Percentiles rank a stretch among this genome's conserved stretches.
Conservation (phyloP, 108 stramenopile genomes). For the Fistulifera solaris region DNA sequence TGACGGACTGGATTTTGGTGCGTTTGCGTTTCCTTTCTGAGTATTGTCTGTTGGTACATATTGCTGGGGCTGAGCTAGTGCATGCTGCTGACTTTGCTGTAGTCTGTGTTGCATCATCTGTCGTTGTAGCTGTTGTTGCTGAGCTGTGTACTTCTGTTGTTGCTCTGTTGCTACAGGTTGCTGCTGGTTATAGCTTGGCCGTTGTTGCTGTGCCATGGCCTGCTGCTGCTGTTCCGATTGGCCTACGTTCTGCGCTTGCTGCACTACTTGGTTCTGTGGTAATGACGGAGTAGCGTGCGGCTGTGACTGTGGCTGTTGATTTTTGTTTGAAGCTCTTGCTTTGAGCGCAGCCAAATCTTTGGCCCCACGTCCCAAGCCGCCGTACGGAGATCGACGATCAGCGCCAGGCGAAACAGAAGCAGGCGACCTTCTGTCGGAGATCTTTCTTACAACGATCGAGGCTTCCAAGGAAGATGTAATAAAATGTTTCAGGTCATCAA, state of each 20-base stretch:
- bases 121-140: no score
- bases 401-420: not conserved
- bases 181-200: not conserved
- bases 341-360: constrained; percentile 41
- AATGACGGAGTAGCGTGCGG: not conserved
- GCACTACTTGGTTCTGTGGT: not conserved
- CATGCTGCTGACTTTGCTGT: no score
- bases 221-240: no score
- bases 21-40: no score
- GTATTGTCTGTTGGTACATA: no score
- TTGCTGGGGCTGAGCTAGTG: no score
- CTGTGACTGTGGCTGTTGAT: constrained; percentile 1
- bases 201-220: not conserved
- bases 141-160: no score
- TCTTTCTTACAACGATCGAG: not conserved
- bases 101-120: no score
- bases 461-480: not conserved
- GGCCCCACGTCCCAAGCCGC: constrained; percentile 39
- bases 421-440: no score
- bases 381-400: constrained; percentile 1
- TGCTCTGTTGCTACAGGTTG: constrained; percentile 1
- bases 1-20: no score
- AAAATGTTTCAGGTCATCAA: not conserved
- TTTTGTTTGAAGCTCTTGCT: constrained; percentile 15
- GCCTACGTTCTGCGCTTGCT: not conserved